phyloP scores from a whole-genome alignment of 1,284 basidiomycete genomes.

The Neonothopanus nambi region DNA sequence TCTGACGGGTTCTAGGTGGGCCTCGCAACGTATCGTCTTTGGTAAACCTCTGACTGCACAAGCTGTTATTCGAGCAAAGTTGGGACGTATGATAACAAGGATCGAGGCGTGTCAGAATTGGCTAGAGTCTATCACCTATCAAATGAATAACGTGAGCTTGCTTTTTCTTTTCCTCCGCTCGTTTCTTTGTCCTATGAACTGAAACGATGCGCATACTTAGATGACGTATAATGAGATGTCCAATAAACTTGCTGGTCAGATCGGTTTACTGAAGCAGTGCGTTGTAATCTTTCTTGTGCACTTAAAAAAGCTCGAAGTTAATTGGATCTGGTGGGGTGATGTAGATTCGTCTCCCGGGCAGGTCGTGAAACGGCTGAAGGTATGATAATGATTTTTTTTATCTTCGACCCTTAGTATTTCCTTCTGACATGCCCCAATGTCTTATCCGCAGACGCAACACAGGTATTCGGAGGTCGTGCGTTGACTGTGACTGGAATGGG shows the following conservation, averaged over 20 bases:
- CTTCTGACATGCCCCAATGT: not conserved
- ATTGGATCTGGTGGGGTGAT: not conserved
- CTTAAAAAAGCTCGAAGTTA: not conserved
- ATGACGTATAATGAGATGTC: constrained; percentile 84
- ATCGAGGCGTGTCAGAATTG: constrained; percentile 88
- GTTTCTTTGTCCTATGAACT: not conserved
- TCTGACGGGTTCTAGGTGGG: constrained; percentile 55
- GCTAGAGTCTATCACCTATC: constrained; percentile 87
- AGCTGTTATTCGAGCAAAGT: constrained; percentile 88
- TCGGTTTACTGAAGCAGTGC: constrained; percentile 71
- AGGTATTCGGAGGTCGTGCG: constrained; percentile 64
- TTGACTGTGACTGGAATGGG: constrained; percentile 68
- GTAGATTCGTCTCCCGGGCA: constrained; percentile 64
- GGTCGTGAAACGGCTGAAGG: constrained; percentile 73
- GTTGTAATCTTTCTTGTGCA: constrained; percentile 22
- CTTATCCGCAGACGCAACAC: constrained; percentile 49
- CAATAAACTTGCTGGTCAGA: constrained; percentile 71
- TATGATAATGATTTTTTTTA: constrained; percentile 18
- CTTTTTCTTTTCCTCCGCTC: constrained; percentile 6
- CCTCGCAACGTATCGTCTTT: constrained; percentile 82
- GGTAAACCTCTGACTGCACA: constrained; percentile 89
- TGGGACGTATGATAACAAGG: constrained; percentile 87
- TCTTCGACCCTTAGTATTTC: not conserved
- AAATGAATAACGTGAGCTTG: constrained; percentile 87
- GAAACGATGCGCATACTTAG: constrained; percentile 31